These are phyloP conservation scores for Calonectria ilicicola DNA, from an alignment of 2,329 filamentous ascomycete species.

Conservation along the genomic window DNA sequence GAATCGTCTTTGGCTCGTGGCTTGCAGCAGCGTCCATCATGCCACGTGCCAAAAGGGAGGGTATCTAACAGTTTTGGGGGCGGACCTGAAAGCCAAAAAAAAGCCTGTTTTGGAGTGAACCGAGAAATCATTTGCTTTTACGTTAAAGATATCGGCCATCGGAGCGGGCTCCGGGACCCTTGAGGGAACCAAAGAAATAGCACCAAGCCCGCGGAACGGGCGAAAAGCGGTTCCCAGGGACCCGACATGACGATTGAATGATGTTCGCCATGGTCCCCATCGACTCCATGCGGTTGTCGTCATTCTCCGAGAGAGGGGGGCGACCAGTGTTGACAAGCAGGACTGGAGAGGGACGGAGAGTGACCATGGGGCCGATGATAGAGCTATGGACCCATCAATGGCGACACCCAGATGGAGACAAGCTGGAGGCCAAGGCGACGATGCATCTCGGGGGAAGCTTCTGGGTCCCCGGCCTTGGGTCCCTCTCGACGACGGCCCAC, in stretches of 20 bases:
- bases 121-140: neutral
- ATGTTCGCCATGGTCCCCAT: neutral
- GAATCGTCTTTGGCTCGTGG: conserved; percentile 22
- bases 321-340: neutral
- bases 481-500: neutral
- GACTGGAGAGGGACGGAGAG: neutral
- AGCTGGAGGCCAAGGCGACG: neutral
- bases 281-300: neutral
- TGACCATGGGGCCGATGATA: neutral
- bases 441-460: conserved; percentile 8
- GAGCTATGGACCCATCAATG: neutral
- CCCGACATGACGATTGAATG: neutral
- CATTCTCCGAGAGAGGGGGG: neutral
- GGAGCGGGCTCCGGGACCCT: neutral
- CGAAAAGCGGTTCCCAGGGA: neutral
- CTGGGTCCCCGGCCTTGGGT: conserved; percentile 5
- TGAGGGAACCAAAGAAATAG: neutral
- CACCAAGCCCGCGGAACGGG: neutral
- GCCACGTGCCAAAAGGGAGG: conserved; percentile 38
- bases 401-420: neutral
- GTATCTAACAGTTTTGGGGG: conserved; percentile 20
- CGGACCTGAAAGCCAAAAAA: conserved; percentile 15
- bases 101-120: neutral
- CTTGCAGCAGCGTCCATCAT: conserved; percentile 33
- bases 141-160: neutral